Evolutionary conservation across 768 basidiomycete species (phyloP).

Genomic region (Pulveroboletus sp.): DNA sequence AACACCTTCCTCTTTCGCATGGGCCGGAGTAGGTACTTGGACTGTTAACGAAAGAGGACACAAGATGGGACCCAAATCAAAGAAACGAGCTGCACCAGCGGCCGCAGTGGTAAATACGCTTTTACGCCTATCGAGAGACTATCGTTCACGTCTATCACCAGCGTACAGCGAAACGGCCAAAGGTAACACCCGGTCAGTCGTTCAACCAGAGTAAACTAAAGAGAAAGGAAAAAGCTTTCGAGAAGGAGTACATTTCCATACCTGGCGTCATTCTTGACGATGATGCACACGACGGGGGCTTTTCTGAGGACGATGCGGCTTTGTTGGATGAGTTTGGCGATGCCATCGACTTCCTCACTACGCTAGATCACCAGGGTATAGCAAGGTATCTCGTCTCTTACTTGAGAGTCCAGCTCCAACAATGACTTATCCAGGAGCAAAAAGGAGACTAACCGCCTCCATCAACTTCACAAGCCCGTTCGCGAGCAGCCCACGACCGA

Average conservation of each 20-base stretch:
- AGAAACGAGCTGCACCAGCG: conserved; percentile 34
- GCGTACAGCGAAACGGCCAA: conserved; percentile 58
- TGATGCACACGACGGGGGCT: conserved; percentile 32
- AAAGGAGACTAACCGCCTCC: conserved; percentile 71
- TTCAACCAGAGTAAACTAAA: conserved; percentile 35
- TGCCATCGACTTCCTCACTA: conserved; percentile 60
- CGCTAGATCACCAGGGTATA: conserved; percentile 75
- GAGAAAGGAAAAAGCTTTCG: conserved; percentile 55
- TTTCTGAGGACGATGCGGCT: conserved; percentile 70
- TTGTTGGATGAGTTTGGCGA: conserved; percentile 60
- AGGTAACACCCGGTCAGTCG: conserved; percentile 35
- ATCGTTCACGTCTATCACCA: conserved; percentile 13
- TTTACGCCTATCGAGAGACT: not conserved
- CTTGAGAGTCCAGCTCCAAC: not conserved
- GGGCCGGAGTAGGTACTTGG: no score
- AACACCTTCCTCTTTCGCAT: conserved; percentile 21
- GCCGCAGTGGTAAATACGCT: conserved; percentile 23
- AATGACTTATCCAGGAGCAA: conserved; percentile 57
- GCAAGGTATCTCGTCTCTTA: conserved; percentile 50
- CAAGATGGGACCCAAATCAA: conserved; percentile 26
- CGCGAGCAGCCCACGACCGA: conserved; percentile 39
- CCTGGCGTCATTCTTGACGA: conserved; percentile 32
- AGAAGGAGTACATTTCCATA: conserved; percentile 58
- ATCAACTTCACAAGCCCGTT: conserved; percentile 58
- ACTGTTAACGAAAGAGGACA: not conserved